Evolutionary conservation across 2,329 filamentous ascomycete species (phyloP).

Genomic region (Neofusicoccum kwambonambiense): DNA sequence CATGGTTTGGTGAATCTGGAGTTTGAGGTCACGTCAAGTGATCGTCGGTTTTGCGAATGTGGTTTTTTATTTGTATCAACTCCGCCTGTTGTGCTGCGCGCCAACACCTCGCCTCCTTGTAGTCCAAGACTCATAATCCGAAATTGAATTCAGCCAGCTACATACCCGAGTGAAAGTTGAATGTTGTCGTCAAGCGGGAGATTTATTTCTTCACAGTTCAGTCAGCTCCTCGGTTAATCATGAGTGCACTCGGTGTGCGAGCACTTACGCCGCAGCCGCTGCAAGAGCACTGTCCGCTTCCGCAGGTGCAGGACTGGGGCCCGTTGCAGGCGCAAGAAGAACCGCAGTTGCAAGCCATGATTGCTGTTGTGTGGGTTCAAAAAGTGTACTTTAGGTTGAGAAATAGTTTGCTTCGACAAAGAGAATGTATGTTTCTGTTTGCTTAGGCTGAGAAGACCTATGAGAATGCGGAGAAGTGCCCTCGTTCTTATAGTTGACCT

Average conservation of each 20-base stretch:
- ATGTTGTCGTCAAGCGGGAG: neutral
- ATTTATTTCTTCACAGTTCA: neutral
- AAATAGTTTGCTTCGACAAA: neutral
- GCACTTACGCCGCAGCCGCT: conserved; percentile 4
- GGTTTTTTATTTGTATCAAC: no score
- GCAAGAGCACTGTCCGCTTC: conserved; percentile 1
- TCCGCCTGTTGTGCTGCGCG: neutral
- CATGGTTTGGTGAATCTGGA: neutral
- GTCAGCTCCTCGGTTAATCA: neutral
- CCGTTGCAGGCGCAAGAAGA: conserved; percentile 8
- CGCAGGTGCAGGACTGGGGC: neutral
- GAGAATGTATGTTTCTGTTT: neutral
- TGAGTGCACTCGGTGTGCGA: neutral
- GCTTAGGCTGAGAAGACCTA: neutral
- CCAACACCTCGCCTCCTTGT: neutral
- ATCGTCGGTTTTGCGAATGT: neutral
- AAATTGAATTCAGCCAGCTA: neutral
- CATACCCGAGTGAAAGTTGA: no score
- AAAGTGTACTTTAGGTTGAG: neutral
- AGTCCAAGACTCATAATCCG: neutral
- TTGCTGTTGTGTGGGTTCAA: neutral
- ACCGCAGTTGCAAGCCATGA: conserved; percentile 9
- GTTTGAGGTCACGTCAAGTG: neutral
- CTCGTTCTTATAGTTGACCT: neutral
- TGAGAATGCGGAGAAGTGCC: neutral